phyloP scores from a whole-genome alignment of 176 grass and related monocot species.

The Juncus inflexus region DNA sequence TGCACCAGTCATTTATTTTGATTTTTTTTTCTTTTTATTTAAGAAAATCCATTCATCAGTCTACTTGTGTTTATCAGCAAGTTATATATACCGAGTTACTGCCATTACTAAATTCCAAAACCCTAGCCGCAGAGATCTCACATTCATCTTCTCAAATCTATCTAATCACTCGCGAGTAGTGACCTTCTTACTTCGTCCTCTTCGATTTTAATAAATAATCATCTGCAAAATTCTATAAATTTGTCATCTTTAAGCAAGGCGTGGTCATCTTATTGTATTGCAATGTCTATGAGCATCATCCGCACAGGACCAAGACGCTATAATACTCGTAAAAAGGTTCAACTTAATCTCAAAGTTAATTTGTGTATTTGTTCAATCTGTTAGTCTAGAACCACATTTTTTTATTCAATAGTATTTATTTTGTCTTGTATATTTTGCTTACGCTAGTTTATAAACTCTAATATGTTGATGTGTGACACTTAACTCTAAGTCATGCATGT shows the following conservation, averaged over 20 bases:
- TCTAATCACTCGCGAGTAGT: background rate
- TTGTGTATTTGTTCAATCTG: no score
- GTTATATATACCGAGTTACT: background rate
- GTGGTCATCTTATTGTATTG: background rate
- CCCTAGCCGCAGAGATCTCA: slow-evolving; percentile 1
- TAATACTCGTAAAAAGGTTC: background rate
- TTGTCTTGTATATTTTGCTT: background rate
- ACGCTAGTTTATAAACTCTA: background rate
- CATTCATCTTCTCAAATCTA: background rate
- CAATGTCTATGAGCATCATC: background rate
- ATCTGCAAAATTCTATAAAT: background rate
- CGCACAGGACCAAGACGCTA: background rate
- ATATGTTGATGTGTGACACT: no score
- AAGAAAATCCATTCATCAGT: background rate
- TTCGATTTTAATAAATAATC: background rate
- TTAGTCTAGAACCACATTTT: background rate
- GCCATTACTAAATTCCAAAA: background rate
- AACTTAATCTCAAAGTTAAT: background rate
- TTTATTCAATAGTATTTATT: background rate
- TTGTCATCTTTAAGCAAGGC: no score
- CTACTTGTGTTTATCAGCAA: background rate
- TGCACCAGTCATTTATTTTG: no score
- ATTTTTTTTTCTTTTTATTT: background rate
- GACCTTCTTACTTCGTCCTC: background rate
- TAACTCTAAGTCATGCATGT: no score